Evolutionary conservation across 2,329 filamentous ascomycete genomes (phyloP).

Genomic region (Simplicillium sp.): DNA sequence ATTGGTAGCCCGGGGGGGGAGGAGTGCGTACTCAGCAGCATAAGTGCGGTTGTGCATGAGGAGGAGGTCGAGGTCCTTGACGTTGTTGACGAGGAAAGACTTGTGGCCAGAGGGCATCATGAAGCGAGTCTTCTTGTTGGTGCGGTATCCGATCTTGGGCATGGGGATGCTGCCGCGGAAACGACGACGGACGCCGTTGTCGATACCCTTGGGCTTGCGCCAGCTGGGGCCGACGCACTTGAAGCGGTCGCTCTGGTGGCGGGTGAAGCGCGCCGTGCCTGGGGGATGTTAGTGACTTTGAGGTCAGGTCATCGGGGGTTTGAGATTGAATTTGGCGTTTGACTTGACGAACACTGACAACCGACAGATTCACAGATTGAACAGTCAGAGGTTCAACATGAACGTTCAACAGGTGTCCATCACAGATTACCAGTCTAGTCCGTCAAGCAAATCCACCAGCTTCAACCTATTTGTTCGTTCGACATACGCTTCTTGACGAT

Average conservation of each 20-base stretch:
- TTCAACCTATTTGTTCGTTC: too few species aligned
- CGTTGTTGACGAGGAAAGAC: constrained; percentile 98
- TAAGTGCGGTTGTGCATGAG: constrained; percentile 99
- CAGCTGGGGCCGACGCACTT: constrained; percentile 84
- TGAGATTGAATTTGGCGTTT: too few species aligned
- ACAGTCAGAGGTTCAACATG: too few species aligned
- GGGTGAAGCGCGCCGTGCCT: constrained; percentile 92
- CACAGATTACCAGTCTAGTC: too few species aligned
- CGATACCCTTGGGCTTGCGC: constrained; percentile 99
- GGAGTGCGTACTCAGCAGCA: constrained; percentile 77
- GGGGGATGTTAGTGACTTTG: constrained; percentile 29
- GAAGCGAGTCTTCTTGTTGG: constrained; percentile 99
- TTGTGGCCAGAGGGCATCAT: constrained; percentile 99
- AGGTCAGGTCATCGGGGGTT: too few species aligned
- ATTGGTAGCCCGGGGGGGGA: neutral
- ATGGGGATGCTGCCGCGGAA: constrained; percentile 94
- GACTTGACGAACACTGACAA: too few species aligned
- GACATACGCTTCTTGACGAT: constrained; percentile 99
- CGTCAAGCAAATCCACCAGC: too few species aligned
- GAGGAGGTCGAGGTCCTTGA: constrained; percentile 89
- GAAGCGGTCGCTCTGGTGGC: constrained; percentile 97
- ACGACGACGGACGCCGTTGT: constrained; percentile 92
- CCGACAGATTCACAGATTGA: too few species aligned
- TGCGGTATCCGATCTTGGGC: constrained; percentile 98
- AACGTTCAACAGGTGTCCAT: too few species aligned